phyloP scores from a whole-genome alignment of 2,329 filamentous ascomycete genomes.

The Keithomyces neogunnii region DNA sequence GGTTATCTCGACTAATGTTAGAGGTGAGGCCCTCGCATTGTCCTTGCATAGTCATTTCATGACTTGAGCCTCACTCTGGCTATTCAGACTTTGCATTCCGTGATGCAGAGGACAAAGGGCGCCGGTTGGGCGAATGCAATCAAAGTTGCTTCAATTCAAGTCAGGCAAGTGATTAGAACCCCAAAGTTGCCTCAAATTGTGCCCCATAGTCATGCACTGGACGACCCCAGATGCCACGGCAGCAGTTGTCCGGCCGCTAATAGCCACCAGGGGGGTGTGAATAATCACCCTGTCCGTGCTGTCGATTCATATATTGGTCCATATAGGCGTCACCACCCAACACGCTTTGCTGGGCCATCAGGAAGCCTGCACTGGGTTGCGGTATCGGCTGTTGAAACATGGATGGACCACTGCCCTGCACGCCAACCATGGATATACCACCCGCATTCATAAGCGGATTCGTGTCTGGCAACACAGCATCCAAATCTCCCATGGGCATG shows the following conservation, averaged over 20 bases:
- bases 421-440: slow-evolving; percentile 9
- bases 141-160: too few relatives aligned
- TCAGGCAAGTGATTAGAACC: too few relatives aligned
- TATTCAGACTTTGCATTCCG: too few relatives aligned
- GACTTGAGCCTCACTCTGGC: too few relatives aligned
- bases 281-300: slow-evolving; percentile 8
- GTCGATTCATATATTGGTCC: slow-evolving; percentile 11
- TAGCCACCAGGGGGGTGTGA: slow-evolving; percentile 9
- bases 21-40: too few relatives aligned
- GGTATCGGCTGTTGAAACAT: slow-evolving; percentile 14
- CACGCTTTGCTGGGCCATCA: slow-evolving; percentile 14
- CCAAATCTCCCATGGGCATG: slow-evolving; percentile 14
- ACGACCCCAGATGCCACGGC: too few relatives aligned
- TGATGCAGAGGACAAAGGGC: background rate
- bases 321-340: slow-evolving; percentile 13
- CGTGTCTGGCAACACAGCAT: slow-evolving; percentile 10
- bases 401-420: background rate
- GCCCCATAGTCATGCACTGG: too few relatives aligned
- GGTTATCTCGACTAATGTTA: too few relatives aligned
- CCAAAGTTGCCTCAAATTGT: too few relatives aligned
- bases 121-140: background rate
- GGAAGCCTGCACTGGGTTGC: slow-evolving; percentile 9
- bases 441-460: slow-evolving; percentile 7
- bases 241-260: background rate
- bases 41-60: too few relatives aligned